Evolutionary conservation across 2,329 filamentous ascomycete species (phyloP), one percentile per base, ranked within the genome.

Genomic region (Penicillium sp.): DNA sequence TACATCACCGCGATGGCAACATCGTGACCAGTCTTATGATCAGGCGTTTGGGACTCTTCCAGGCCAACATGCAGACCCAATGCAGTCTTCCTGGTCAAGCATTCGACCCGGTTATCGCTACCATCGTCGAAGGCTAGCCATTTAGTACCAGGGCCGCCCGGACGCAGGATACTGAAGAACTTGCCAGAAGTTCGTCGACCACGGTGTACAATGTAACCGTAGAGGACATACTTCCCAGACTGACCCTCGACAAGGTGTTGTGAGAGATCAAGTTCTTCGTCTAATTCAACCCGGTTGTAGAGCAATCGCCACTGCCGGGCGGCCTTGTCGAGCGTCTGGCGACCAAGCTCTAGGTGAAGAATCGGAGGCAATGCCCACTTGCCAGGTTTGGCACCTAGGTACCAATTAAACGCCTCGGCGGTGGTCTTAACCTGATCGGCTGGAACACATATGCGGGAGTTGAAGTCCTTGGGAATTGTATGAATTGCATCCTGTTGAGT

Each of bases 121-220:
- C 80, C 81, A 65, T 86, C 84, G 35, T 85, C 82, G 65, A 88
- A 88, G 38, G 81, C 82, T 58, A 88, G 83, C 87, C 87, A 89
- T 50, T 81, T 83, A 8, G 81, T 79, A 9, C 80, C 82, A 6
- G 82, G 82, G 2, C 86, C 86, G 49, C 80, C 79, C 1, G 87
- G 87, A 31, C 86, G 81, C 52, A 89, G 73, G 38, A 88, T 83
- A n/a, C 84, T 82, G 66, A 86, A 85, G 74, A 87, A 89, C 44
- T 84, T 80, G 52, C 83, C 83, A 5, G 85, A 88, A 21, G 83
- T 83, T 17, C 88, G 81, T 48, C 82, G 81, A 29, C 85, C 86
- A 63, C 83, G 83, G 68, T 89, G 87, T 3, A 86, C 84, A 35
- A 88, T 76, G 64, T 88, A 85, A 3, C 85, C 85, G 65, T 86